Percentiles rank a stretch among this genome's conserved stretches.
These are phyloP conservation scores for Chlamydomonas urium DNA, from an alignment of 139 green algal species.

Conservation along the genomic window DNA sequence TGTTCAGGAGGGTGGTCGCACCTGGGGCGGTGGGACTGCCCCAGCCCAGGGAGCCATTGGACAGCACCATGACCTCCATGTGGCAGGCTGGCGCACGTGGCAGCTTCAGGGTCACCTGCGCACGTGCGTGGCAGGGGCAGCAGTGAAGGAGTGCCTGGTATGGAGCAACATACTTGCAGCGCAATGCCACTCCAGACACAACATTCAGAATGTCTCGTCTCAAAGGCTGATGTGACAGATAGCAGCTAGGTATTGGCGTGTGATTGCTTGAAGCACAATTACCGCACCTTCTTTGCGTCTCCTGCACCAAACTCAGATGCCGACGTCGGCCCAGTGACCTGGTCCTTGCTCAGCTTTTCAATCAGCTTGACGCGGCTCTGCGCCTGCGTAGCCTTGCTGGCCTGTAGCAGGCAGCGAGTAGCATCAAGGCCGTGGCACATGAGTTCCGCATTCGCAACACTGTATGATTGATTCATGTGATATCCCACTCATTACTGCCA, in stretches of 20 bases:
- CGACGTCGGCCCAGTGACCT: conserved; percentile 19
- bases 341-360: conserved; percentile 55
- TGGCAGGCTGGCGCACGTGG: conserved; percentile 55
- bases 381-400: conserved; percentile 56
- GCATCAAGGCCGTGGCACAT: too few relatives aligned
- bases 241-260: too few relatives aligned
- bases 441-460: too few relatives aligned
- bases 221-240: too few relatives aligned
- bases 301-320: conserved; percentile 33
- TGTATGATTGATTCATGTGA: too few relatives aligned
- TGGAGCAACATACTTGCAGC: too few relatives aligned
- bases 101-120: conserved; percentile 52
- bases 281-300: conserved; percentile 37
- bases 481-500: too few relatives aligned
- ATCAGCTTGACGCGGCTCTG: conserved; percentile 59
- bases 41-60: conserved; percentile 49
- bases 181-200: too few relatives aligned
- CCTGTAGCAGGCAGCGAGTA: too few relatives aligned
- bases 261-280: too few relatives aligned
- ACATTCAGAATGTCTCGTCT: too few relatives aligned
- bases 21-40: conserved; percentile 11
- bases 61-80: conserved; percentile 49
- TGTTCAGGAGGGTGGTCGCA: conserved; percentile 25
- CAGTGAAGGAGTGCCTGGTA: too few relatives aligned
- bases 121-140: neutral